These are phyloP conservation scores for Dianthus caryophyllus DNA, from an alignment of 148 eudicot genomes.

Conservation along the genomic window DNA sequence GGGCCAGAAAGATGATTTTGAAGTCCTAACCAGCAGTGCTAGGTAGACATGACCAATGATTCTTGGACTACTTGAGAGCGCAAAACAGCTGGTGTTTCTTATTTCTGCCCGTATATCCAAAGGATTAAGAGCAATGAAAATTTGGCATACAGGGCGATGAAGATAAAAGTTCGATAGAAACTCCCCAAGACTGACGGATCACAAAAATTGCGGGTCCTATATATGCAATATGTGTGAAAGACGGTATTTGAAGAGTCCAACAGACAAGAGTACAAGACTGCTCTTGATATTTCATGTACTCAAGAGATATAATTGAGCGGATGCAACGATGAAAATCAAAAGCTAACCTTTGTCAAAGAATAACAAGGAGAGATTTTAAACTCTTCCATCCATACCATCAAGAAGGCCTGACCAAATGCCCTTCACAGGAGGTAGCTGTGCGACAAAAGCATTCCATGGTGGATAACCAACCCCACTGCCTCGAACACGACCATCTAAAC, in stretches of 20 bases:
- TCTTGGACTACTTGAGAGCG: neutral
- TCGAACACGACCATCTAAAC: slow-evolving; percentile 93
- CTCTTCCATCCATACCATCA: slow-evolving; percentile 97
- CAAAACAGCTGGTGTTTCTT: slow-evolving; percentile 1
- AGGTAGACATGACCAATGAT: neutral
- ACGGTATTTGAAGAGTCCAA: neutral
- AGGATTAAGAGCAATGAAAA: neutral
- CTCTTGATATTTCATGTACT: slow-evolving; percentile 1
- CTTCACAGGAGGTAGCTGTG: slow-evolving; percentile 80
- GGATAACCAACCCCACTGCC: slow-evolving; percentile 98
- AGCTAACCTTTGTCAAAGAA: slow-evolving; percentile 20
- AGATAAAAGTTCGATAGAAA: neutral
- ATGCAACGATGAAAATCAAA: slow-evolving; percentile 4
- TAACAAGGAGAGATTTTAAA: slow-evolving; percentile 20
- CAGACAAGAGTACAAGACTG: neutral
- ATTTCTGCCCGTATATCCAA: neutral
- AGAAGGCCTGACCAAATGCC: slow-evolving; percentile 93
- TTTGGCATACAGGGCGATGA: neutral
- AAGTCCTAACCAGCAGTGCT: neutral
- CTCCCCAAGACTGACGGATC: neutral
- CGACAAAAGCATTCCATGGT: slow-evolving; percentile 97
- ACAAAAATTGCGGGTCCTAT: neutral
- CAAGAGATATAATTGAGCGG: slow-evolving; percentile 3
- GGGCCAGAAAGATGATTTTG: neutral
- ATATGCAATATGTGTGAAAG: neutral